Percentiles rank a stretch among this genome's conserved stretches.
Evolutionary conservation across 805 yeast species (phyloP).

Genomic region (Cyberlindnera petersonii): DNA sequence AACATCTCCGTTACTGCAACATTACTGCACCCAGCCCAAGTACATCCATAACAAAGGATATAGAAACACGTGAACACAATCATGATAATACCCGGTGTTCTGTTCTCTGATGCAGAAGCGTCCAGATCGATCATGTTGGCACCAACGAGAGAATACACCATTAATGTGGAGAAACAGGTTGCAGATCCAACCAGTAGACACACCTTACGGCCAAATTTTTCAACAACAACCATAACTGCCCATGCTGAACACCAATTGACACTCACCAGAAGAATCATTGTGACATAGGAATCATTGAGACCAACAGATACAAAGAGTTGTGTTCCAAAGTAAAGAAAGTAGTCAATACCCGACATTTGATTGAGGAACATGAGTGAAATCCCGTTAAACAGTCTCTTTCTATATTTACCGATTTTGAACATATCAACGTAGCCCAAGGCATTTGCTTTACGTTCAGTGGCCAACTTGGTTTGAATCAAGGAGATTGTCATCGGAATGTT

Average conservation of each 20-base stretch:
- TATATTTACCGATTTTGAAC: constrained; percentile 24
- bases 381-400: constrained; percentile 47
- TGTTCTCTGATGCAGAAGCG: constrained; percentile 22
- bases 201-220: constrained; percentile 43
- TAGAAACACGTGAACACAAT: constrained; percentile 50
- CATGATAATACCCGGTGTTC: constrained; percentile 48
- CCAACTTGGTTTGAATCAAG: constrained; percentile 4
- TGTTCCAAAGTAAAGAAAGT: constrained; percentile 63
- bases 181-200: constrained; percentile 38
- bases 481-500: constrained; percentile 30
- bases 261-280: constrained; percentile 50
- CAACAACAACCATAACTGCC: constrained; percentile 45
- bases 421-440: constrained; percentile 43
- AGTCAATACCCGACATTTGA: constrained; percentile 64
- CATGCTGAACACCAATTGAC: constrained; percentile 51
- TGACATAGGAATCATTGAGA: constrained; percentile 48
- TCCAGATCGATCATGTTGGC: constrained; percentile 36
- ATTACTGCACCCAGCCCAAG: constrained; percentile 56
- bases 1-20: constrained; percentile 44
- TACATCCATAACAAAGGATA: constrained; percentile 47
- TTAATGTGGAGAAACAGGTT: constrained; percentile 51
- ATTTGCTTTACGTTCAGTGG: constrained; percentile 6
- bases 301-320: constrained; percentile 51
- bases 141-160: constrained; percentile 47
- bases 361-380: constrained; percentile 52